A percentile compares a stretch with the other conserved stretches of the same genome.
phyloP scores from a whole-genome alignment of 495 filamentous ascomycete genomes.

The Amphirosellinia nigrospora region DNA sequence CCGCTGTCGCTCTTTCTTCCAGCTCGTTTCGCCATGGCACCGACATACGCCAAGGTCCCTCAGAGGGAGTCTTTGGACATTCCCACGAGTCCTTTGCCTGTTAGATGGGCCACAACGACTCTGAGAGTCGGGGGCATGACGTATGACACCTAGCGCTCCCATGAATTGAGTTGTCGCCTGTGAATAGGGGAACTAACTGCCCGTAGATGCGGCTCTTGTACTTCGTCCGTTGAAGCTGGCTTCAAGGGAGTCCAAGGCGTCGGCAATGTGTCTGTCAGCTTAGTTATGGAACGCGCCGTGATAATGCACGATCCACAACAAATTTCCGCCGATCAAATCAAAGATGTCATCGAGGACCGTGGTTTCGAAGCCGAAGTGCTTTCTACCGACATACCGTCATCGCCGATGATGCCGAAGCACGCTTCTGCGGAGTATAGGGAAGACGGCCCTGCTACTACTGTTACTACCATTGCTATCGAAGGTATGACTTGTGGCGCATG shows the following conservation, averaged over 20 bases:
- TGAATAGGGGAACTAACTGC: constrained; percentile 27
- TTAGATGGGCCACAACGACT: constrained; percentile 87
- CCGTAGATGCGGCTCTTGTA: constrained; percentile 78
- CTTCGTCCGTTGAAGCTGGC: constrained; percentile 81
- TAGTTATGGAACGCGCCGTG: constrained; percentile 92
- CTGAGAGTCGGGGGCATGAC: constrained; percentile 93
- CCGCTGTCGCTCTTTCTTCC: constrained; percentile 23
- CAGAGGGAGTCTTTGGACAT: constrained; percentile 39
- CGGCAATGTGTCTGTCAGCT: constrained; percentile 82
- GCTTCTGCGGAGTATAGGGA: constrained; percentile 28
- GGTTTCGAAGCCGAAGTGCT: constrained; percentile 96
- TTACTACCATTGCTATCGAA: constrained; percentile 83
- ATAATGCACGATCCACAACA: constrained; percentile 83
- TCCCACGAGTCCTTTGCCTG: constrained; percentile 44
- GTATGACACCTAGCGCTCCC: constrained; percentile 34
- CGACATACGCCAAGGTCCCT: constrained; percentile 52
- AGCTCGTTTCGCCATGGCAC: constrained; percentile 51
- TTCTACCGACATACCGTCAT: constrained; percentile 71
- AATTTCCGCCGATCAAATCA: constrained; percentile 73
- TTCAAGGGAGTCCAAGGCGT: constrained; percentile 82
- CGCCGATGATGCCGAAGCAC: constrained; percentile 39
- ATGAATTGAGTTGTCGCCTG: neutral
- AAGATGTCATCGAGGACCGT: constrained; percentile 88
- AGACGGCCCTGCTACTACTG: constrained; percentile 49
- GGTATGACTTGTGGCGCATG: constrained; percentile 99